Conservation (phyloP, 2,329 filamentous ascomycete genomes). For the Sporothrix schenckii region DNA sequence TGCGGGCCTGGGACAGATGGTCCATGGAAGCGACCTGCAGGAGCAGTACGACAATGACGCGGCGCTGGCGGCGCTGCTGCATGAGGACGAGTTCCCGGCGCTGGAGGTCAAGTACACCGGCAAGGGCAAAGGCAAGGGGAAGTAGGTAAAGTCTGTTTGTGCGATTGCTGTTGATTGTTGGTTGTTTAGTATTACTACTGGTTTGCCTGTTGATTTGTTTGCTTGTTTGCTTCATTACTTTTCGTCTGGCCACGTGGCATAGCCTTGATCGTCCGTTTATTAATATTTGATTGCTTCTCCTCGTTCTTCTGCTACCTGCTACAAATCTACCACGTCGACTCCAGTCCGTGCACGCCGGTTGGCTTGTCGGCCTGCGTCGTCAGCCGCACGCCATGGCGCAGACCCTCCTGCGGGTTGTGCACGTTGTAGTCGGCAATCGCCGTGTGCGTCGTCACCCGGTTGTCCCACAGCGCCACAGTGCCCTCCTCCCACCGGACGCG, state of each 20-base stretch:
- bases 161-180: background rate
- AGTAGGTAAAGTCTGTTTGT: background rate
- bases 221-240: background rate
- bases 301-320: background rate
- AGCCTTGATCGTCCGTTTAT: constrained; percentile 9
- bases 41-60: constrained; percentile 33
- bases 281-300: background rate
- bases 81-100: constrained; percentile 41
- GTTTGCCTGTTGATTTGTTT: background rate
- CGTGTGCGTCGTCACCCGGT: constrained; percentile 56
- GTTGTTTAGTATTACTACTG: too few species aligned
- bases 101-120: constrained; percentile 44
- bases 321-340: constrained; percentile 43
- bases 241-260: constrained; percentile 17
- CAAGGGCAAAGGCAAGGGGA: constrained; percentile 44
- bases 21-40: background rate
- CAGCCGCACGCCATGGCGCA: constrained; percentile 49
- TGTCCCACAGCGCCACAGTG: constrained; percentile 71
- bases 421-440: constrained; percentile 51
- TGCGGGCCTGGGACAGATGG: background rate
- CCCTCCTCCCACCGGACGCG: constrained; percentile 66
- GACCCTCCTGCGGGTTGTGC: constrained; percentile 46
- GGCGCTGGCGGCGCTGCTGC: constrained; percentile 35
- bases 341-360: constrained; percentile 45
- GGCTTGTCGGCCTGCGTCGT: constrained; percentile 48